Base-by-base conservation (phyloP, 768 basidiomycete genomes). In the Leccinum incarnatum region DNA sequence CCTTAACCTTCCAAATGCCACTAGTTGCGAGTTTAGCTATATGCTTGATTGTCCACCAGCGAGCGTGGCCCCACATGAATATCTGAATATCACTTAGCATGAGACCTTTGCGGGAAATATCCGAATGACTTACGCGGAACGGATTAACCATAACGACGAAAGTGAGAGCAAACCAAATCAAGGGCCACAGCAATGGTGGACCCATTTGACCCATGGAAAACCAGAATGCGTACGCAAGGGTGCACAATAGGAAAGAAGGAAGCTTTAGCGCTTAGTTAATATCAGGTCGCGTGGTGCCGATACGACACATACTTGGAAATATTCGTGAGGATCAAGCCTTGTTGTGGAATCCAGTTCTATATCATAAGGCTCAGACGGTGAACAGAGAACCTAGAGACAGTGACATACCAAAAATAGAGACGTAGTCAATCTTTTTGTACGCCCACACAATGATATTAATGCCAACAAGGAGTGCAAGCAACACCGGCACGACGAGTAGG, bases 381-480 rank as follows among this genome's bases (percentile, higher is more conserved):
- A 49, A 32, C 12, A n/a, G 11, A n/a, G 5, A n/a, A 5, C 0
- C 23, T 29, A n/a, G 3, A 4, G 9, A 23, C 10, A n/a, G 29
- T 7, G n/a, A 67, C 80, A 30, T 61, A 89, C 89, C 90, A 65
- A 95, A 92, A 34, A 95, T 91, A 68, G 96, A 94, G 4, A 87
- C 82, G 66, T 95, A 96, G 68, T 98, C 98, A 61, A 99, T 94
- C 42, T 92, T 80, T 5, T 88, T 78, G 7, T 75, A 73, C 0
- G 84, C 79, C 88, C 91, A 99, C 0, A 88, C 89, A 29, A 86
- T 65, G 5, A 97, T 62, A 69, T 99, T 96, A 23, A 91, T 57
- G 25, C 91, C 91, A 55, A 99, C 83, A 1, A 96, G 75, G 30
- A 93, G 61, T 1, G 85, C 77, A 65, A 96, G 91, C 1, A 96